Conservation (phyloP, 805 yeast genomes). For the Kuraishia borneana region DNA sequence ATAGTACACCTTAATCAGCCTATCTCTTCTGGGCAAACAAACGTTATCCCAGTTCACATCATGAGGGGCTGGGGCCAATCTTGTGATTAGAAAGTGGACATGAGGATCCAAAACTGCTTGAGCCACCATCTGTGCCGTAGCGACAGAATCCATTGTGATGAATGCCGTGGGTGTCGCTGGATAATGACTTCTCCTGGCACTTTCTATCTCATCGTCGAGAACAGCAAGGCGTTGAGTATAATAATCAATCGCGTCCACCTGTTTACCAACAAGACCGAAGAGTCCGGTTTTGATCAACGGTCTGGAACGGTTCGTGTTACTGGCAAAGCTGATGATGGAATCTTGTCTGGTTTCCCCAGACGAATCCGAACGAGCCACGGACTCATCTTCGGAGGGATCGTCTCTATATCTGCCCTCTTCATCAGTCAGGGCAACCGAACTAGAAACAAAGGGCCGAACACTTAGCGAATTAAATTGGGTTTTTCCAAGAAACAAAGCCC, state of each 20-base stretch:
- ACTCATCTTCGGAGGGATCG: constrained; percentile 9
- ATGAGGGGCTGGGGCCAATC: constrained; percentile 91
- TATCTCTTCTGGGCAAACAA: constrained; percentile 65
- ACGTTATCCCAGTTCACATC: constrained; percentile 91
- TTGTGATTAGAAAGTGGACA: constrained; percentile 71
- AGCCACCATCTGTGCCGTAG: constrained; percentile 93
- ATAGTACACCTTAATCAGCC: constrained; percentile 50
- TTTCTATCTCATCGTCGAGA: constrained; percentile 58
- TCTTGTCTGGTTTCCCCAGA: constrained; percentile 3
- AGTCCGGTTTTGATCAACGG: constrained; percentile 55
- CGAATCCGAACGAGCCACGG: constrained; percentile 11
- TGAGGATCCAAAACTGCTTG: constrained; percentile 91
- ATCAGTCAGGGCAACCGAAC: constrained; percentile 13
- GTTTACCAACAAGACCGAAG: constrained; percentile 52
- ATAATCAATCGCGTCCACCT: constrained; percentile 74
- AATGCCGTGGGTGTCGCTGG: constrained; percentile 87
- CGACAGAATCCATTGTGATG: constrained; percentile 89
- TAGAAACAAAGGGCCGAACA: constrained; percentile 14
- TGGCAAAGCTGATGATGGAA: constrained; percentile 5
- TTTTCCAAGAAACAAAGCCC: constrained; percentile 59
- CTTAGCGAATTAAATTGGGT: constrained; percentile 10
- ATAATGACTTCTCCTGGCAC: constrained; percentile 57
- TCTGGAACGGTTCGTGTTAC: constrained; percentile 23
- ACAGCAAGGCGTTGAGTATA: constrained; percentile 57
- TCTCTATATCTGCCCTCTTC: constrained; percentile 1